Evolutionary conservation across 106 monocot species (phyloP), one percentile per base, ranked within the genome.

Genomic region (Posidonia australis): DNA sequence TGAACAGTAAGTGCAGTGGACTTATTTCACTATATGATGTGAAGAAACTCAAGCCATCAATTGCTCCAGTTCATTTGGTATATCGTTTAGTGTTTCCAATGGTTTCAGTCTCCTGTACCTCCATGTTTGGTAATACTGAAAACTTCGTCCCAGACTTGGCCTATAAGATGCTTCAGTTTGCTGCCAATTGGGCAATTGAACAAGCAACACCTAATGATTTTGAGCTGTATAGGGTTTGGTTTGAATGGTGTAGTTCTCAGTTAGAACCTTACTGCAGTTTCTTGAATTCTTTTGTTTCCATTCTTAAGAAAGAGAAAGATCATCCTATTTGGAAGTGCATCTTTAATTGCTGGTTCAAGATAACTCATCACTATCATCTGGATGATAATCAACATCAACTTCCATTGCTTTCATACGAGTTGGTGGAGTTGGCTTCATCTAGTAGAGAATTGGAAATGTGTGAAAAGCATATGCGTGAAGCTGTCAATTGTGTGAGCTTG

Each of bases 271-370:
- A 85, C 70, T 87, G 91, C 65, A 13, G 47, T 29, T 85, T 88
- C 53, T 87, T 98, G 32, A 58, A 62, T 28, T 72, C 64, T 1
- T 85, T 84, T 61, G 59, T 60, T 18, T 25, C 5, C 29, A 73
- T 82, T 49, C 73, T 98, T 73, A 78, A 79, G 28, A 12, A 81
- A 62, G 84, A 87, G 73, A 71, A 57, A 19, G 56, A 64, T 52
- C 90, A 90, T 81, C 85, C 87, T 19, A 85, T 98, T 71, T 98
- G 98, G 98, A 75, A 62, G 13, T 74, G 45, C 61, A 81, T 91
- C 70, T 55, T 72, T 23, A 42, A 75, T 54, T 75, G 60, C 29
- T 72, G 77, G 69, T 67, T 26, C 22, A 66, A 73, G 54, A 21
- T 86, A 21, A 32, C 68, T 62, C 69, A 54, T 36, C 44, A 75